Evolutionary conservation across 2,329 filamentous ascomycete species (phyloP), one percentile per base, ranked within the genome.

Genomic region (Hortaea sp.): DNA sequence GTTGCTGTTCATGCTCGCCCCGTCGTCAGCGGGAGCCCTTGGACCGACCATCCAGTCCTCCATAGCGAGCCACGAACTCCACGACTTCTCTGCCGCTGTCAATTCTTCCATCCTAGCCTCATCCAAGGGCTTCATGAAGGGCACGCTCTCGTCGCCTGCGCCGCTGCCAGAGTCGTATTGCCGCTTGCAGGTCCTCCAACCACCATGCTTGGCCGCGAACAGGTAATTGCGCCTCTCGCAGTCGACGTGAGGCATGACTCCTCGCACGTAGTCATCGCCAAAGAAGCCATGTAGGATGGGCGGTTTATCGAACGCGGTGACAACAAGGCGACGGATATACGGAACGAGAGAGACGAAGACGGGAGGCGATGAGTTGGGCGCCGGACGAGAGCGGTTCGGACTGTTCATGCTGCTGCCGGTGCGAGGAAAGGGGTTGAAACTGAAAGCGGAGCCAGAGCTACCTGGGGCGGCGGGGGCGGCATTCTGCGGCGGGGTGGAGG

Each of bases 51-150:
- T 94, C 90, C 90, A 97, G 65, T 95, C 90, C 66, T 95, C 88
- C 87, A 95, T 94, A 9, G 87, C 87, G 30, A 95, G 70, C 90
- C 90, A 97, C 59, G 90, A 83, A 62, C 88, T 94, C 92, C 92
- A 98, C 49, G 76, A 81, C 51, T 78, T 76, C 68, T 97, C 90
- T 0, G 89, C 89, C 10, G 72, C 77, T 51, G 85, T 78, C 51
- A 97, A 86, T 69, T 97, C 92, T 20, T 79, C 77, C 59, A 90
- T 81, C 6, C 79, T 78, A 45, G 81, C 78, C 57, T 85, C 81
- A 35, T 57, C 55, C n/a, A 95, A 69, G 4, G 90, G 88, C 54
- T 82, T 81, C 57, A 97, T 70, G 63, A 94, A 97, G 0, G 92
- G 92, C 1, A 95, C 79, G 2, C 79, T 84, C 69, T 97, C 88